Evolutionary conservation across 768 basidiomycete species (phyloP).

Genomic region (Trametes meyenii): DNA sequence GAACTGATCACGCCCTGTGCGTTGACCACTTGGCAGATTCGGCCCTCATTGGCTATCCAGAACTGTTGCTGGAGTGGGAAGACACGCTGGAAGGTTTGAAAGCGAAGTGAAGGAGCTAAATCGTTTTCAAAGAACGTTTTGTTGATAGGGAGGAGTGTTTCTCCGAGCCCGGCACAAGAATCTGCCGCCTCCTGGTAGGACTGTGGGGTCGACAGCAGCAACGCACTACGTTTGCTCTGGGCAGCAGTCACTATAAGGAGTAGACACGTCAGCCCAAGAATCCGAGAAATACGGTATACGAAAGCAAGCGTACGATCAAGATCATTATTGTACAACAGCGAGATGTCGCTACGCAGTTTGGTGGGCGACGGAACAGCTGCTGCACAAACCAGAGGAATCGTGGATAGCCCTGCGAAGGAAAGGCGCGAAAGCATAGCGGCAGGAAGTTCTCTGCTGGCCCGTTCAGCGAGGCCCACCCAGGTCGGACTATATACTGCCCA

Average conservation of each 20-base stretch:
- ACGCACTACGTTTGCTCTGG: constrained; percentile 23
- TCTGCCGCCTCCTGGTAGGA: constrained; percentile 16
- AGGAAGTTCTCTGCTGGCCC: too few relatives aligned
- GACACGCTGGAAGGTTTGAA: constrained; percentile 26
- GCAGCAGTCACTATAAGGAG: constrained; percentile 22
- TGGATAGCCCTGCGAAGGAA: neutral
- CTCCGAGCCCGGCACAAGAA: constrained; percentile 27
- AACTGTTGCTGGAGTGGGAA: constrained; percentile 24
- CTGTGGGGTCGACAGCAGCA: constrained; percentile 23
- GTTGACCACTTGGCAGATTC: constrained; percentile 27
- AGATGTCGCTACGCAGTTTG: constrained; percentile 24
- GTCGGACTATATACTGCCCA: constrained; percentile 5
- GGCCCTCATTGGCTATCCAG: constrained; percentile 25
- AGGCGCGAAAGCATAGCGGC: constrained; percentile 2
- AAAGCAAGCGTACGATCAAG: constrained; percentile 21
- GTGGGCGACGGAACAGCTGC: constrained; percentile 14
- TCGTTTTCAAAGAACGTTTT: constrained; percentile 27
- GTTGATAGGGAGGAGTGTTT: constrained; percentile 28
- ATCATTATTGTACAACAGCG: constrained; percentile 31
- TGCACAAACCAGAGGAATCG: constrained; percentile 6
- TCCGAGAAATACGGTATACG: neutral
- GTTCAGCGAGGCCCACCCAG: neutral
- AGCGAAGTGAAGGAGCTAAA: constrained; percentile 27
- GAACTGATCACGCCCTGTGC: constrained; percentile 25
- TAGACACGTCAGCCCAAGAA: neutral